Evolutionary conservation across 2,329 filamentous ascomycete genomes (phyloP), one percentile per base, ranked within the genome.

Genomic region (Apiospora marii): DNA sequence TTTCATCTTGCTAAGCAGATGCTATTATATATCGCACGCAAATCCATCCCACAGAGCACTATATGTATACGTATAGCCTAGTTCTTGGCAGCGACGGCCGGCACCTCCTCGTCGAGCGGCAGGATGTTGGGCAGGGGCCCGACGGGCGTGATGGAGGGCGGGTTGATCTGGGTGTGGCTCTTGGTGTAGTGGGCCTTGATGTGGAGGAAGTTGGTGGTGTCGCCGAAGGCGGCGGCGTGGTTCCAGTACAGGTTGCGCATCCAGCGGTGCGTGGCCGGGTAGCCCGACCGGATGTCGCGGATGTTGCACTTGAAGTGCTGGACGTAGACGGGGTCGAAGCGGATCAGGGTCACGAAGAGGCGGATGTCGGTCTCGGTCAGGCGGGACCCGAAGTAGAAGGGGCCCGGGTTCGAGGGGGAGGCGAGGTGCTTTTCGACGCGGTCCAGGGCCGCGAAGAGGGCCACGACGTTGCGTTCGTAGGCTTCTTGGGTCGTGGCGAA

Each of bases 241-340:
- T 92, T 92, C 95, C 95, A 98, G 85, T 98, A 98, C 77, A 97
- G 84, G 79, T 92, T 88, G 71, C 93, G 88, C 84, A 98, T 83
- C 95, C 95, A 98, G 73, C 84, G 85, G 85, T 98, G 94, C 73
- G 97, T 84, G 69, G 88, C 85, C 41, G 95, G 95, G 81, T 96
- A 98, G 1, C 94, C 94, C 10, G 90, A 92, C 58, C 95, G 89
- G 79, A 97, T 95, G 82, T 97, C 94, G 34, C 92, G 88, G 74
- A 97, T 85, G 84, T 97, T 97, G 85, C 93, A 95, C 83, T 93
- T 93, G 87, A 96, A 96, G 83, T 95, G 93, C 84, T 96, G 94
- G 70, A 97, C 93, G 80, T 97, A 97, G 77, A 94, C 92, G 43
- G 87, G 86, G 82, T 87, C 80, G 75, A 81, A 81, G 53, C 80